Conservation (phyloP, 1,284 basidiomycete genomes). For the Cutaneotrichosporon mucoides region DNA sequence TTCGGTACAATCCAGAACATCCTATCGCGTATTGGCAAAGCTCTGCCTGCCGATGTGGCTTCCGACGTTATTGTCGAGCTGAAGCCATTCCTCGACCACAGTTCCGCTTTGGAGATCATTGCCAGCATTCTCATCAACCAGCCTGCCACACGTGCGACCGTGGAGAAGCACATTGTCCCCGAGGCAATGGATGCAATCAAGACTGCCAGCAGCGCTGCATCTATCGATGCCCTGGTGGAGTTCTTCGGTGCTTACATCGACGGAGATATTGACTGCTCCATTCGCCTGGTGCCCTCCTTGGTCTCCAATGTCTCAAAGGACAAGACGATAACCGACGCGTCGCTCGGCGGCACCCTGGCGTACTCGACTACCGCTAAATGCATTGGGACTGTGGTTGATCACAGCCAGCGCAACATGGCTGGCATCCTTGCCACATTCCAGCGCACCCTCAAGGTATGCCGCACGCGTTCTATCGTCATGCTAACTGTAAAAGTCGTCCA, state of each 20-base stretch:
- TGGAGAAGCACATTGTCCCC: conserved; percentile 65
- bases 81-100: conserved; percentile 70
- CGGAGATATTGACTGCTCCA: conserved; percentile 72
- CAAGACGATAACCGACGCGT: conserved; percentile 35
- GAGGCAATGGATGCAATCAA: conserved; percentile 68
- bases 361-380: conserved; percentile 71
- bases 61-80: conserved; percentile 66
- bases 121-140: conserved; percentile 66
- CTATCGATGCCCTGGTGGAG: conserved; percentile 68
- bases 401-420: conserved; percentile 64
- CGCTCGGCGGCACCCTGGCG: conserved; percentile 45
- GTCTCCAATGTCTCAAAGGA: conserved; percentile 29
- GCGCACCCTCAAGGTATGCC: conserved; percentile 56
- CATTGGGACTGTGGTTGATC: conserved; percentile 72
- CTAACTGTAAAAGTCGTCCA: conserved; percentile 52
- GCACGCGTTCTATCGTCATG: no score
- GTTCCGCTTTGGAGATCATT: conserved; percentile 67
- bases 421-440: conserved; percentile 76
- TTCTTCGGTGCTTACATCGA: conserved; percentile 79
- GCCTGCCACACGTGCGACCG: conserved; percentile 64
- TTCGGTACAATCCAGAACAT: conserved; percentile 68
- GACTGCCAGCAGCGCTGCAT: conserved; percentile 68
- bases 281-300: conserved; percentile 75
- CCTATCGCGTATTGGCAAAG: conserved; percentile 54
- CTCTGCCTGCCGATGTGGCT: conserved; percentile 61